A percentile compares a stretch with the other conserved stretches of the same genome.
Evolutionary conservation across 345 rosid species (phyloP).

Genomic region (Physaria fendleri): DNA sequence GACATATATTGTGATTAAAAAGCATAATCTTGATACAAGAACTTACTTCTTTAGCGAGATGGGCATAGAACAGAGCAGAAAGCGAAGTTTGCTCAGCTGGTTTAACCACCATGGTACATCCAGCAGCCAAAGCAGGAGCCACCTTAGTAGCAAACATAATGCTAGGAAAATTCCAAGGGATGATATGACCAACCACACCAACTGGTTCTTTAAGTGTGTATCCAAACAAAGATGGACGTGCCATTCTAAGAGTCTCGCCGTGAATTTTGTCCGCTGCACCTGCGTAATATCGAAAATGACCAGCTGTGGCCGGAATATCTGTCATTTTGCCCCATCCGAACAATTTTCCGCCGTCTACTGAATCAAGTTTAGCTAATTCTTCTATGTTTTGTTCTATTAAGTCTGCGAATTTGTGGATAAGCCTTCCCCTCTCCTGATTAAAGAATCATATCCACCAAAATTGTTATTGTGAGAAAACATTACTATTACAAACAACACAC

Average conservation of each 20-base stretch:
- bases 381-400: constrained; percentile 53
- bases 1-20: too few relatives aligned
- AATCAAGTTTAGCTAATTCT: constrained; percentile 64
- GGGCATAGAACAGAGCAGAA: constrained; percentile 66
- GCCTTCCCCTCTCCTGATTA: constrained; percentile 54
- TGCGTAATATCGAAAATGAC: constrained; percentile 52
- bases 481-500: too few relatives aligned
- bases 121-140: constrained; percentile 72
- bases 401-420: constrained; percentile 58
- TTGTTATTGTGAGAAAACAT: background rate
- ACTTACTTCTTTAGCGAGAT: constrained; percentile 30
- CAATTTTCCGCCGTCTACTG: constrained; percentile 63
- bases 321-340: constrained; percentile 29
- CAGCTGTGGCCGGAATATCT: constrained; percentile 46
- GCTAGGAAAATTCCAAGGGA: constrained; percentile 86
- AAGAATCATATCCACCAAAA: background rate
- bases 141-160: constrained; percentile 58
- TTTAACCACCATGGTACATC: constrained; percentile 81
- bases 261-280: constrained; percentile 94
- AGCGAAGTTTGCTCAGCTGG: constrained; percentile 94
- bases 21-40: background rate
- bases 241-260: constrained; percentile 64
- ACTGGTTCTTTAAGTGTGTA: constrained; percentile 75
- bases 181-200: constrained; percentile 74
- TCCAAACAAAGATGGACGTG: constrained; percentile 44